Percentiles rank a stretch among this genome's conserved stretches.
Conservation (phyloP, 73 alveolate species). For the Symbiodinium natans region DNA sequence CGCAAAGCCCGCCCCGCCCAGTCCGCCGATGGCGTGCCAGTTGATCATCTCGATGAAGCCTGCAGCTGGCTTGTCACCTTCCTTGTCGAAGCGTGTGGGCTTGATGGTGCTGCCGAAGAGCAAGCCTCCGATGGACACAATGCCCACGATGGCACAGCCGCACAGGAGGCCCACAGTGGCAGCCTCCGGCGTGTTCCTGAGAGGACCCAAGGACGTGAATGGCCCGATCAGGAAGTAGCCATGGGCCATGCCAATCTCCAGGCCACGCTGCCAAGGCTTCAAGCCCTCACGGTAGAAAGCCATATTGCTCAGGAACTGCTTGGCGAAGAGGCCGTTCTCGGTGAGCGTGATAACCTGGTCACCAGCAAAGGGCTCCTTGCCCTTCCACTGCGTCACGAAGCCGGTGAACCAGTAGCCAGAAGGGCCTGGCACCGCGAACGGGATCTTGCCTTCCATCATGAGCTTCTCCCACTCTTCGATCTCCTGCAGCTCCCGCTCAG, state of each 20-base stretch:
- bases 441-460: constrained; percentile 83
- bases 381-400: constrained; percentile 50
- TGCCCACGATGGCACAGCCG: constrained; percentile 69
- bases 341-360: constrained; percentile 36
- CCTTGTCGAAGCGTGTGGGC: constrained; percentile 84
- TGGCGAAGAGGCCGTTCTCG: constrained; percentile 64
- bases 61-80: constrained; percentile 50
- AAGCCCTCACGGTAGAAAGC: constrained; percentile 80
- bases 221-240: constrained; percentile 87
- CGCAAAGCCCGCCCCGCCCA: constrained; percentile 62
- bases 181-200: constrained; percentile 70
- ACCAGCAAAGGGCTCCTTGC: constrained; percentile 68
- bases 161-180: constrained; percentile 91
- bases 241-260: constrained; percentile 67
- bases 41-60: constrained; percentile 86
- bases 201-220: constrained; percentile 63
- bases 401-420: constrained; percentile 50
- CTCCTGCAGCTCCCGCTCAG: constrained; percentile 19
- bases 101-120: constrained; percentile 78
- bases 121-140: constrained; percentile 73
- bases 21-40: constrained; percentile 84
- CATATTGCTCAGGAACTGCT: constrained; percentile 48
- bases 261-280: constrained; percentile 49
- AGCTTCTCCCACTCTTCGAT: constrained; percentile 27
- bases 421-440: constrained; percentile 54